These are phyloP conservation scores for Wickerhamiella vanderwaltii DNA, from an alignment of 805 yeast genomes.

Conservation along the genomic window DNA sequence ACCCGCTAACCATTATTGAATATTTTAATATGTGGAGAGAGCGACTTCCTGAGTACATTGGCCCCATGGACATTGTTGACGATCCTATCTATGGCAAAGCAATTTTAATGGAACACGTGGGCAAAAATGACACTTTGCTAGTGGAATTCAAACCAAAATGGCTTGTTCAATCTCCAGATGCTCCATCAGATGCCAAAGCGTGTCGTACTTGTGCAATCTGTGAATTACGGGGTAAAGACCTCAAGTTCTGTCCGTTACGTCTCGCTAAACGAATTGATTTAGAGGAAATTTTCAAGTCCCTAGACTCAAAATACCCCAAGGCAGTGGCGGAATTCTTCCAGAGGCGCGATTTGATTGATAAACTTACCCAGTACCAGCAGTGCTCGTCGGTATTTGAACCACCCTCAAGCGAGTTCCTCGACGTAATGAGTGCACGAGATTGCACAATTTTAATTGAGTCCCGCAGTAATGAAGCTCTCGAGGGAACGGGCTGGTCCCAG, in stretches of 20 bases:
- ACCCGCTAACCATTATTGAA: conserved; percentile 31
- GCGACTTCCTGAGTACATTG: conserved; percentile 16
- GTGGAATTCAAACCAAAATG: conserved; percentile 53
- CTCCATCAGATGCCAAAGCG: conserved; percentile 28
- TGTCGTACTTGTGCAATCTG: conserved; percentile 51
- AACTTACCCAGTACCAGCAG: conserved; percentile 24
- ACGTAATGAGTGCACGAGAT: conserved; percentile 47
- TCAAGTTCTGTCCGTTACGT: conserved; percentile 39
- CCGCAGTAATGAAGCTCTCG: not conserved
- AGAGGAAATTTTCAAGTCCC: conserved; percentile 1
- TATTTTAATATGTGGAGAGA: conserved; percentile 19
- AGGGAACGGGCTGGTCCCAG: conserved; percentile 20
- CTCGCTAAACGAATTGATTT: conserved; percentile 27
- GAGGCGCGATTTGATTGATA: conserved; percentile 18
- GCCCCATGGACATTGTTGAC: conserved; percentile 10
- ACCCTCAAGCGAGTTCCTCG: conserved; percentile 26
- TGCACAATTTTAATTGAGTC: conserved; percentile 40
- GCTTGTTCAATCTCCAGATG: conserved; percentile 36
- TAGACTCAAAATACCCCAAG: conserved; percentile 10
- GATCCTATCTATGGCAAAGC: conserved; percentile 15
- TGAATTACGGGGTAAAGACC: conserved; percentile 25
- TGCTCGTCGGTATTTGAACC: conserved; percentile 2
- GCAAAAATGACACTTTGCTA: conserved; percentile 19
- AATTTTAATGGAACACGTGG: conserved; percentile 17
- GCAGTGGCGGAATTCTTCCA: conserved; percentile 15